Base-by-base conservation (phyloP, 2,329 filamentous ascomycete genomes). In the Talaromyces albobiverticillius region DNA sequence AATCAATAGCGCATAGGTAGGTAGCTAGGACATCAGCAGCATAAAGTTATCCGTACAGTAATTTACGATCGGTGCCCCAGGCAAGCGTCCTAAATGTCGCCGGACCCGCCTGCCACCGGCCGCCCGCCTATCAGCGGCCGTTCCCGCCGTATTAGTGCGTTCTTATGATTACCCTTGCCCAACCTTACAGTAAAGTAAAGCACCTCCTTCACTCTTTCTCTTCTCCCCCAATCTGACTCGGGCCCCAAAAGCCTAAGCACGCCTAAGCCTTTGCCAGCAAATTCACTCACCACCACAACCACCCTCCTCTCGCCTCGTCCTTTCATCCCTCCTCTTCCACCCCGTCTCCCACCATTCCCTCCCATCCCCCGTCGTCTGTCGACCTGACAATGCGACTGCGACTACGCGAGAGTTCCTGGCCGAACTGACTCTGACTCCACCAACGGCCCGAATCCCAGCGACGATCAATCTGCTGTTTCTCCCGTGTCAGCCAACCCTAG, bases 361-460 rank as follows among this genome's bases (percentile, higher is more conserved):
- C 59, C 54, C 62, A 60, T 50, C 59, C 61, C 43, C 64, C 2
- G 68, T 64, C 20, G 65, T 64, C 45, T 67, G 66, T 51, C 61
- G 47, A 9, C 29, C 11, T 47, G 45, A 53, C 51, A 48, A 53
- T 52, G 51, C 51, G 43, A 42, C 36, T 34, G 45, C 51, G 34
- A 48, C 31, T 26, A n/a, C 26, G 20, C 38, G 36, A 43, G 45
- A 50, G 31, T 36, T 47, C 23, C 53, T 31, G 41, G 29, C 46
- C 46, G 42, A 38, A 32, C 29, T 26, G 42, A 34, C 34, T 46
- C 46, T 42, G 36, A 51, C 47, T 52, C 42, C 48, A 42, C 48
- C 48, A 26, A 6, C 48, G 29, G 46, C 38, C 38, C 46, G 16
- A 20, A 48, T 47, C 42, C 31, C 22, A 45, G 43, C 45, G 54